phyloP scores from a whole-genome alignment of 2,329 filamentous ascomycete genomes.

The Botryotinia calthae region DNA sequence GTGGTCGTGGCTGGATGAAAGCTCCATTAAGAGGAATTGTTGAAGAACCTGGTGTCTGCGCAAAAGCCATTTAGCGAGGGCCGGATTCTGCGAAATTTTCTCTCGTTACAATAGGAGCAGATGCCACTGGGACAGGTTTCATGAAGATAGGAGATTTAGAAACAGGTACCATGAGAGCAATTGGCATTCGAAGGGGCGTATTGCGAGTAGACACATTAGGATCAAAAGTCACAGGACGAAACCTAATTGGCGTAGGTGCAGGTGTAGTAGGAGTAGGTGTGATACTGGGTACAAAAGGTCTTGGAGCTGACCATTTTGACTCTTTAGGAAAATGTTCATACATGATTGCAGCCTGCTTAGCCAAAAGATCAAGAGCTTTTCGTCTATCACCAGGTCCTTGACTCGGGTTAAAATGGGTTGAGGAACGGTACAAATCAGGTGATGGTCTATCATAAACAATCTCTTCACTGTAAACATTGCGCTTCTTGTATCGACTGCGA shows the following conservation, averaged over 20 bases:
- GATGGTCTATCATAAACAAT: background rate
- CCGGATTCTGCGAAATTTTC: background rate
- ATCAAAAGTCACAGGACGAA: background rate
- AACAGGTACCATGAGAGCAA: background rate
- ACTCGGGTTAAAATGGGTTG: background rate
- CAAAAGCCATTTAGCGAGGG: background rate
- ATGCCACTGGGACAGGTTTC: background rate
- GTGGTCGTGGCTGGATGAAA: background rate
- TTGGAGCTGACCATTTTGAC: background rate
- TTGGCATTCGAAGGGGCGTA: background rate
- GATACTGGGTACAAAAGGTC: background rate
- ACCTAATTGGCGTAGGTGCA: too few species aligned
- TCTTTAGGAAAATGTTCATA: background rate
- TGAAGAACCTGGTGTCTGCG: background rate
- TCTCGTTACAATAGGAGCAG: background rate
- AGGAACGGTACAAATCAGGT: background rate
- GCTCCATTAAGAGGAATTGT: rapidly evolving
- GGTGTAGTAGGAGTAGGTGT: background rate
- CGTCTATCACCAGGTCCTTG: background rate
- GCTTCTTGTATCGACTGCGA: background rate
- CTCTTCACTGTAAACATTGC: background rate
- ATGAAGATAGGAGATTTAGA: background rate
- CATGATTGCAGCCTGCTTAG: background rate
- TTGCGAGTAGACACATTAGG: background rate
- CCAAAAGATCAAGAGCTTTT: slow-evolving; percentile 1